Evolutionary conservation across 805 yeast genomes (phyloP).

Genomic region (Candida anglica): DNA sequence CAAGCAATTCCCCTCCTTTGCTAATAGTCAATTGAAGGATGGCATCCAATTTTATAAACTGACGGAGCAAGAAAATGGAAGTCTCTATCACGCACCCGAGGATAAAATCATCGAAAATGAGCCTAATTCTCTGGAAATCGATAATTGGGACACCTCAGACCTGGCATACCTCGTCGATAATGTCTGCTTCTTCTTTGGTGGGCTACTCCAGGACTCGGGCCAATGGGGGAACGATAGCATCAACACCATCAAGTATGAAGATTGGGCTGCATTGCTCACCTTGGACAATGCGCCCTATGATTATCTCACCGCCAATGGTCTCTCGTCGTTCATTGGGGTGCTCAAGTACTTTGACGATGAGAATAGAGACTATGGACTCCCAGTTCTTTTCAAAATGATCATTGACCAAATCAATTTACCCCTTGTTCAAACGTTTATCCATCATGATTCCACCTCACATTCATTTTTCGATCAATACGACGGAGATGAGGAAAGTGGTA

Average conservation of each 20-base stretch:
- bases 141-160: conserved; percentile 51
- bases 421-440: conserved; percentile 24
- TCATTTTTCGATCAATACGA: conserved; percentile 38
- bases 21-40: conserved; percentile 24
- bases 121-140: conserved; percentile 35
- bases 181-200: conserved; percentile 45
- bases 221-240: conserved; percentile 41
- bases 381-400: conserved; percentile 31
- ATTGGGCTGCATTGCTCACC: conserved; percentile 47
- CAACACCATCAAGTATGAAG: conserved; percentile 33
- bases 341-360: conserved; percentile 56
- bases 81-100: conserved; percentile 35
- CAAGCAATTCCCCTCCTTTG: conserved; percentile 36
- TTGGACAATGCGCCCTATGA: conserved; percentile 60
- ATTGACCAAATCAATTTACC: conserved; percentile 23
- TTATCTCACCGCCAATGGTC: conserved; percentile 50
- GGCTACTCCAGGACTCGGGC: conserved; percentile 49
- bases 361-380: conserved; percentile 44
- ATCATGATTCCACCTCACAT: conserved; percentile 17
- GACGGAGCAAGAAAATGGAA: no score
- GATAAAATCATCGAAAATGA: conserved; percentile 43
- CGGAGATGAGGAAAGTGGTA: conserved; percentile 28
- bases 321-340: conserved; percentile 50
- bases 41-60: conserved; percentile 41
- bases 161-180: conserved; percentile 48